A percentile compares a stretch with the other conserved stretches of the same genome.
Conservation (phyloP, 495 filamentous ascomycete species). For the Elaphomyces granulatus region DNA sequence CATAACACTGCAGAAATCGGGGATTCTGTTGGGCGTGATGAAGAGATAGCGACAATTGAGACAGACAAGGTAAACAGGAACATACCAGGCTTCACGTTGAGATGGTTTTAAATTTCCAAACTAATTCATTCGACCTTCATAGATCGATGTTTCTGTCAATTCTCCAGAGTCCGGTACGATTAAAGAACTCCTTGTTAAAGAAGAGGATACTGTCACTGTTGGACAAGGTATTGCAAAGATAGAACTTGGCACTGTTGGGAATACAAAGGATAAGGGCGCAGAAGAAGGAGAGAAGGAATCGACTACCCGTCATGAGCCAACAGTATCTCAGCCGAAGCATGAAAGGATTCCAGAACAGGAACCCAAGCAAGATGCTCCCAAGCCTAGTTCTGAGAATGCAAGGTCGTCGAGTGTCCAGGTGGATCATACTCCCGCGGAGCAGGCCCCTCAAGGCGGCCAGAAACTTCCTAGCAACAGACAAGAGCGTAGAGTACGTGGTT, state of each 20-base stretch:
- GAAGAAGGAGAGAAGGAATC: slow-evolving; percentile 44
- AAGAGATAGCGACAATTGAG: slow-evolving; percentile 98
- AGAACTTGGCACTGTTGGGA: slow-evolving; percentile 56
- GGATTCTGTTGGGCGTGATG: slow-evolving; percentile 88
- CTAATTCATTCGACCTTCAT: slow-evolving; percentile 4
- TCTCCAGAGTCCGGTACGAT: slow-evolving; percentile 82
- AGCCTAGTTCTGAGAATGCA: slow-evolving; percentile 32
- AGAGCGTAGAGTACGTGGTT: slow-evolving; percentile 64
- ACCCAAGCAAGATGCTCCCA: slow-evolving; percentile 29
- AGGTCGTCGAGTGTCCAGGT: no score
- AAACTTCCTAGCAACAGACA: slow-evolving; percentile 57
- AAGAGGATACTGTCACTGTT: slow-evolving; percentile 92
- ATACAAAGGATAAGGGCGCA: slow-evolving; percentile 37
- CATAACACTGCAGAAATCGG: slow-evolving; percentile 49
- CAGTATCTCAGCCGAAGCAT: no score
- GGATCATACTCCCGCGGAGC: slow-evolving; percentile 16
- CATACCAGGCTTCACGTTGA: slow-evolving; percentile 1
- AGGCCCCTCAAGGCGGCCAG: slow-evolving; percentile 19
- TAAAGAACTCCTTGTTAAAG: slow-evolving; percentile 81
- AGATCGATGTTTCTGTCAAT: slow-evolving; percentile 96
- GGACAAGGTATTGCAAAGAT: slow-evolving; percentile 81
- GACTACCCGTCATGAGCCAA: no score
- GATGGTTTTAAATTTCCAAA: neutral
- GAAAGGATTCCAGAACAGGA: slow-evolving; percentile 29
- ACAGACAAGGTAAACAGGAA: slow-evolving; percentile 78